phyloP scores from a whole-genome alignment of 306 rosid genomes.

The Urtica urens region DNA sequence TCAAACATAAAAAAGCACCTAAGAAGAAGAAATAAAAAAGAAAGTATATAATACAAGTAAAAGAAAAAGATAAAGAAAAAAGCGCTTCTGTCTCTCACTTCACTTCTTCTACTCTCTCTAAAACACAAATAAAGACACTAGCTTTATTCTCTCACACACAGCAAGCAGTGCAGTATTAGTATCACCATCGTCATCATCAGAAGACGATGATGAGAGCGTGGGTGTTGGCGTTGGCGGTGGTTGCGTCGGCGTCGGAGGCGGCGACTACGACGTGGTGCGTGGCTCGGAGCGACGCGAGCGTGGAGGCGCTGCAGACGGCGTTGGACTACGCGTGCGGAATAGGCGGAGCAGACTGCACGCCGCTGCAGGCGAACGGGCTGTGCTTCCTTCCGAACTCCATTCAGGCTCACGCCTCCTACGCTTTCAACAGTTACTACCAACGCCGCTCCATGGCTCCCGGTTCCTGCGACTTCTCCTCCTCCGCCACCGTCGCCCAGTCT shows the following conservation, averaged over 20 bases:
- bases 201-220: too few relatives aligned
- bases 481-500: constrained; percentile 69
- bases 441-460: constrained; percentile 55
- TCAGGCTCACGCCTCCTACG: constrained; percentile 91
- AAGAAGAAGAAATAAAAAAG: too few relatives aligned
- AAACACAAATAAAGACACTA: too few relatives aligned
- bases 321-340: constrained; percentile 71
- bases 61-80: too few relatives aligned
- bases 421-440: constrained; percentile 71
- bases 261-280: constrained; percentile 60
- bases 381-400: constrained; percentile 82
- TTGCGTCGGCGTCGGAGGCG: constrained; percentile 5
- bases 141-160: too few relatives aligned
- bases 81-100: too few relatives aligned
- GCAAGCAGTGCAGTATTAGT: too few relatives aligned
- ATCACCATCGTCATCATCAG: neutral
- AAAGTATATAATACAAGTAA: too few relatives aligned
- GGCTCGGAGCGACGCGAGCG: constrained; percentile 52
- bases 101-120: too few relatives aligned
- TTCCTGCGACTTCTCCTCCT: constrained; percentile 58
- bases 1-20: too few relatives aligned
- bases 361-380: constrained; percentile 48
- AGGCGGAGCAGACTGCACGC: constrained; percentile 71
- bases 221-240: neutral
- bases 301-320: constrained; percentile 44